Evolutionary conservation across 139 green algal genomes (phyloP).

Genomic region (Chlamydomonas applanata): DNA sequence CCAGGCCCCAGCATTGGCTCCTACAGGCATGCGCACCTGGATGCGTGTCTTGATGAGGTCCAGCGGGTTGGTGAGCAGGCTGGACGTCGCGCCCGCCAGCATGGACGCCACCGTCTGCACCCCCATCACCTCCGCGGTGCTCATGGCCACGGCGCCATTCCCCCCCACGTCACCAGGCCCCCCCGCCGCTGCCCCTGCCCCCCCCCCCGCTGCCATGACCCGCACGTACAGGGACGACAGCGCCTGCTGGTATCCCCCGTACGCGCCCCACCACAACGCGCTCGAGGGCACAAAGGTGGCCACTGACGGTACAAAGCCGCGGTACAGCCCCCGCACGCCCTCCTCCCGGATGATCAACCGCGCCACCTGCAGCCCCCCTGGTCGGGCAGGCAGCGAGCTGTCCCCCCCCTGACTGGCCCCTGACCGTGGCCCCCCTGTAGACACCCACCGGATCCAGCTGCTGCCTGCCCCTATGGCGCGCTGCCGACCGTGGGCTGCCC

Average conservation of each 20-base stretch:
- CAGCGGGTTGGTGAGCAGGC: constrained; percentile 74
- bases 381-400: background rate
- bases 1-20: background rate
- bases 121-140: constrained; percentile 47
- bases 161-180: background rate
- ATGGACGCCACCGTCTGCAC: constrained; percentile 69
- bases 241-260: background rate
- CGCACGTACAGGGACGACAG: background rate
- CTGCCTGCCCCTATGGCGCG: no score
- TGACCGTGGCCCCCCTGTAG: no score
- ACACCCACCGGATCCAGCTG: no score
- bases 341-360: constrained; percentile 78
- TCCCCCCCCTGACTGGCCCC: background rate
- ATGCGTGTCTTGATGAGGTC: constrained; percentile 84
- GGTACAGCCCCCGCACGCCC: constrained; percentile 81
- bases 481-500: no score
- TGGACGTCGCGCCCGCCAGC: constrained; percentile 62
- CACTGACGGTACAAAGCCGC: constrained; percentile 79
- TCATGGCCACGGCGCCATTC: constrained; percentile 9
- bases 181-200: background rate
- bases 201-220: background rate
- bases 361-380: constrained; percentile 64
- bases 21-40: constrained; percentile 45
- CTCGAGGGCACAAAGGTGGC: constrained; percentile 81
- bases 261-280: constrained; percentile 69